These are phyloP conservation scores for Boletus huronensis DNA, from an alignment of 768 basidiomycete genomes.

Conservation along the genomic window DNA sequence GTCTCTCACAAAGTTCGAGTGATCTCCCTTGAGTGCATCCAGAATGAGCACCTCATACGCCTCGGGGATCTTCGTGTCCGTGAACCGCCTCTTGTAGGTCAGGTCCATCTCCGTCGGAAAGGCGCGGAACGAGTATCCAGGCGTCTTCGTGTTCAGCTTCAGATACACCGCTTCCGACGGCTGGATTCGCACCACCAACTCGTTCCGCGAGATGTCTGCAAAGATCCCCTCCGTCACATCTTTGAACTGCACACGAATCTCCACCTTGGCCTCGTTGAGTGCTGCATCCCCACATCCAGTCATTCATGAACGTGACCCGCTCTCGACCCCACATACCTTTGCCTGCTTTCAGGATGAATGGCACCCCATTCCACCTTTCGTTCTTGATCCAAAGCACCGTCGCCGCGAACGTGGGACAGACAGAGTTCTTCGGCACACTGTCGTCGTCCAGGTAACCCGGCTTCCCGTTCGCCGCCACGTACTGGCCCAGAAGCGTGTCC, in stretches of 20 bases:
- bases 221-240: slow-evolving; percentile 97
- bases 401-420: slow-evolving; percentile 93
- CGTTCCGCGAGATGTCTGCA: slow-evolving; percentile 93
- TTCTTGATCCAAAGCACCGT: slow-evolving; percentile 90
- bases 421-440: slow-evolving; percentile 88
- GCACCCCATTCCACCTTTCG: slow-evolving; percentile 97
- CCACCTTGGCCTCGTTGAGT: slow-evolving; percentile 97
- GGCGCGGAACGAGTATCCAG: slow-evolving; percentile 85
- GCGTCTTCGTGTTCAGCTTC: slow-evolving; percentile 94
- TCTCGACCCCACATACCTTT: slow-evolving; percentile 63
- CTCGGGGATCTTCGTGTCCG: slow-evolving; percentile 89
- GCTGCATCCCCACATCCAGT: slow-evolving; percentile 44
- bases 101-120: slow-evolving; percentile 98
- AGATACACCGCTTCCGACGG: slow-evolving; percentile 95
- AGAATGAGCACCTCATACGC: slow-evolving; percentile 95
- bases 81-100: slow-evolving; percentile 94
- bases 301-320: slow-evolving; percentile 9
- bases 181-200: slow-evolving; percentile 96
- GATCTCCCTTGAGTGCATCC: slow-evolving; percentile 95
- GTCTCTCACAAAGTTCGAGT: slow-evolving; percentile 97
- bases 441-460: slow-evolving; percentile 99
- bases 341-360: slow-evolving; percentile 96
- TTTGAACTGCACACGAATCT: slow-evolving; percentile 97
- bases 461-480: slow-evolving; percentile 82
- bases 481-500: slow-evolving; percentile 93